Evolutionary conservation across 2,329 filamentous ascomycete species (phyloP).

Genomic region (Arthrobotrys iridis): DNA sequence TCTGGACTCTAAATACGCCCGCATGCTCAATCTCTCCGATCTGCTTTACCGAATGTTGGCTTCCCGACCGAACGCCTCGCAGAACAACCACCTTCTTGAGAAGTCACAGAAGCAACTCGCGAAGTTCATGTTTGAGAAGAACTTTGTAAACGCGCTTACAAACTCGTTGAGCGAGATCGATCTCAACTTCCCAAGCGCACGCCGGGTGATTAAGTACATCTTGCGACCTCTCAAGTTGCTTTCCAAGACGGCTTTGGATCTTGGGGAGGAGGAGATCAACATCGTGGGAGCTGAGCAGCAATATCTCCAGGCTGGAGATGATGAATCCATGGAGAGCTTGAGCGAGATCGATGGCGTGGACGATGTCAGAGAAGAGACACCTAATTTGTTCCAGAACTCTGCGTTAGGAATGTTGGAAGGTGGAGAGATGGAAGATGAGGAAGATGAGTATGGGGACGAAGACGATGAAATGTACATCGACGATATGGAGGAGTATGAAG

Average conservation of each 20-base stretch:
- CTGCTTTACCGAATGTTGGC: constrained; percentile 92
- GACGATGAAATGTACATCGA: constrained; percentile 94
- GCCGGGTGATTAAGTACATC: constrained; percentile 95
- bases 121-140: constrained; percentile 98
- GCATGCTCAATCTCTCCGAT: constrained; percentile 86
- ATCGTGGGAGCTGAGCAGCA: constrained; percentile 64
- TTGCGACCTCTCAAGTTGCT: constrained; percentile 86
- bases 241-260: constrained; percentile 83
- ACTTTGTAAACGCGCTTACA: constrained; percentile 87
- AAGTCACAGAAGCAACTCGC: constrained; percentile 82
- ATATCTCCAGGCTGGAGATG: constrained; percentile 64
- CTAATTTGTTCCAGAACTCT: constrained; percentile 95
- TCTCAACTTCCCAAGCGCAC: constrained; percentile 90
- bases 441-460: constrained; percentile 71
- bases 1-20: constrained; percentile 84
- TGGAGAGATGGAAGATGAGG: constrained; percentile 81
- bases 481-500: constrained; percentile 75
- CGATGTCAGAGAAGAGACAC: constrained; percentile 80
- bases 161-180: constrained; percentile 94
- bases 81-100: constrained; percentile 59
- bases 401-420: constrained; percentile 94
- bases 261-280: constrained; percentile 71
- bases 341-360: constrained; percentile 77
- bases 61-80: constrained; percentile 68
- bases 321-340: constrained; percentile 86